Evolutionary conservation across 306 rosid genomes (phyloP), one percentile per base, ranked within the genome.

Genomic region (Cicer chorassanicum): DNA sequence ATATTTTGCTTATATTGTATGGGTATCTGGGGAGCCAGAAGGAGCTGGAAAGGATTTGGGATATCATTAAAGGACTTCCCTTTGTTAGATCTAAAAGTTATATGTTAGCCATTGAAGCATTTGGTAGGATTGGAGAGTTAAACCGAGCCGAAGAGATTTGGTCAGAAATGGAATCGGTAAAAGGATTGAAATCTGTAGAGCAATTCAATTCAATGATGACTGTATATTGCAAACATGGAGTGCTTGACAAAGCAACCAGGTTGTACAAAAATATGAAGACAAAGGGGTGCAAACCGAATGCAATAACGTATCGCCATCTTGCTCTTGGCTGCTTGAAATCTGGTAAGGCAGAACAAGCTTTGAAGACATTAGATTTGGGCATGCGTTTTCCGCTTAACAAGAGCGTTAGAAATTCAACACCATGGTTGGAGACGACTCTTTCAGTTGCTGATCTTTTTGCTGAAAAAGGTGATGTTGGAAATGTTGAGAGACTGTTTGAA

Each of bases 351-450:
- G 92, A 84, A 57, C 96, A 90, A 77, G 96, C 86, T 68, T 71
- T 90, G 69, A 95, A 82, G 82, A 92, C 97, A 16, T 69, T 90
- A 38, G 87, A 87, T 11, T 63, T 90, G 75, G 91, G 96, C 41
- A 81, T 74, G 85, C 81, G 84, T 66, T 60, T 73, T 59, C 79
- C 77, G 3, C 61, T 82, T 56, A 80, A 71, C 86, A 87, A 81
- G 71, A 81, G 61, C 71, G 85, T 95, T 15, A 82, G 87, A 41
- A 86, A 86, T 80, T 92, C 98, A 68, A 85, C 86, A 18, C 97
- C 99, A 15, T 95, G 98, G 97, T 80, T 92, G 85, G 97, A 95
- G 83, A 87, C 96, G 61, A 92, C 96, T 45, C 87, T 82, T 75
- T 88, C 86, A 53, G 90, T 92, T 81, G 70, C 86, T 60, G 96